Base-by-base conservation (phyloP, 2,329 filamentous ascomycete genomes). In the Venturia aucupariae region DNA sequence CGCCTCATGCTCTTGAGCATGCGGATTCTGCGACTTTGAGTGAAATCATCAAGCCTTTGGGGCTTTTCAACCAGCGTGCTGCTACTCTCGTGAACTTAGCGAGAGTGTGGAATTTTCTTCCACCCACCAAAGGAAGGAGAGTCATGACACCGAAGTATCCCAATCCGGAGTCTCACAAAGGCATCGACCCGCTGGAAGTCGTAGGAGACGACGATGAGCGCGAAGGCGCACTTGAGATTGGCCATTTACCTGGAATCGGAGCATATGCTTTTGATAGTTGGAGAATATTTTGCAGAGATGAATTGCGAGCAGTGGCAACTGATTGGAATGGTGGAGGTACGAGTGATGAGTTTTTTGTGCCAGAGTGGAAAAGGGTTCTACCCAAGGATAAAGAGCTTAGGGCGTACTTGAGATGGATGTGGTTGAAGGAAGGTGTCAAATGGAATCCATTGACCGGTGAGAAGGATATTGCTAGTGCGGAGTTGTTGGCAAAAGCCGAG, bases 281-380 rank as follows among this genome's bases (percentile, higher is more conserved):
- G 90, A 85, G 92, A 3, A 96, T 97, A 67, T 97, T 97, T 75
- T 96, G 91, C 73, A 85, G 92, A 1, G 92, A 97, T 72, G 80
- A 82, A 39, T 74, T 96, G 30, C 82, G 92, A 8, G 87, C 86
- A 0, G 74, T 86, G 22, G 85, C 87, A 1, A 73, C 76, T 11
- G 84, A 87, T 67, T 90, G 87, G 84, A 86, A 85, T 70, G 89
- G 88, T 1, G 78, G 70, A 72, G 83, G 68, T 68, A 76, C 70
- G 68, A 42, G 55, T n/a, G 51, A 35, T 7, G 63, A 65, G 4
- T 68, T 35, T 17, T 91, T 92, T 71, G 86, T 91, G 69, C 90
- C 91, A 0, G 92, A 97, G 75, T 97, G 92, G 92, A 94, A 92
- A 82, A 83, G 90, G 3, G 91, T 96, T 0, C 72, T 89, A 60